Evolutionary conservation across 805 yeast genomes (phyloP), one percentile per base, ranked within the genome.

Genomic region (Yamadazyma ubonensis): DNA sequence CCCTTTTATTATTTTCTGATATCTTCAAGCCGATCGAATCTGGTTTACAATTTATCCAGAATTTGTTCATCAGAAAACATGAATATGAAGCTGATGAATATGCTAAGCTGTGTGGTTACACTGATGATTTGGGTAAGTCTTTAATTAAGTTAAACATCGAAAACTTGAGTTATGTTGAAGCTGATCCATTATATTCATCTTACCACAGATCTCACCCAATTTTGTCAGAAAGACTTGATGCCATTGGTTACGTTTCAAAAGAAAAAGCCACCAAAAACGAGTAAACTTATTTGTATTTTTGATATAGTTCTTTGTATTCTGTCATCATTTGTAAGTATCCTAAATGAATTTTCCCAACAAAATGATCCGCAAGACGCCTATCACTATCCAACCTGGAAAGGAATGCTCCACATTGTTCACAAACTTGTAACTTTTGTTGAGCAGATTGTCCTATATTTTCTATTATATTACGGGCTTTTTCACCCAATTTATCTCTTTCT

Each of bases 11-110:
- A 45, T 91, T 89, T 61, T 73, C 75, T 46, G 95, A 88, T 55
- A 70, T 89, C 45, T 73, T 86, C 52, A 75, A 80, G 41, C 98
- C 99, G 9, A 53, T 88, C 32, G 89, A 84, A 55, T 77, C 86
- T 46, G 58, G 78, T 16, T 60, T 84, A 57, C 76, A 79, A 45
- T 88, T 88, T 52, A 65, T 67, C 15, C 75, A 78, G 73, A 84
- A 87, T 58, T 63, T 79, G 36, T 59, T 89, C 43, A 79, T 90
- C 6, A 86, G 99, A 75, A 78, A 79, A 51, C 85, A 84, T 52
- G 99, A 93, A 67, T 93, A 82, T 56, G 88, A 93, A 65, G 98
- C 99, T 12, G 99, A 91, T 61, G 79, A 73, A 46, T 89, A 76
- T 59, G 96, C 98, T 12, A 81, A 79, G 41, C 69, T 73, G 35